Evolutionary conservation across 2,329 filamentous ascomycete genomes (phyloP).

Genomic region (Colletotrichum shisoi): DNA sequence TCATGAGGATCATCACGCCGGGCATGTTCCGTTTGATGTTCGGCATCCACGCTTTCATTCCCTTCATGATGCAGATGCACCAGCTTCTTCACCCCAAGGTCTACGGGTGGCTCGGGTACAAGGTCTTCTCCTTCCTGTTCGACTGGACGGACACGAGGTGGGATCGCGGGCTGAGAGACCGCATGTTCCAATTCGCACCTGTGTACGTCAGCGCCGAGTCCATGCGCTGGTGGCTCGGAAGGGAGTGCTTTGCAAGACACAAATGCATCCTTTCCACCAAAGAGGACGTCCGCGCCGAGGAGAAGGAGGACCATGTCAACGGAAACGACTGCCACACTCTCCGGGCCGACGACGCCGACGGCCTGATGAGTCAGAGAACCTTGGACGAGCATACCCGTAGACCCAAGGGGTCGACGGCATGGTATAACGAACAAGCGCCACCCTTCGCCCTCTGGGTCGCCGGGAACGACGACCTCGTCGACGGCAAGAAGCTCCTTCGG

Average conservation of each 20-base stretch:
- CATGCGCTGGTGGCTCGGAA: slow-evolving; percentile 95
- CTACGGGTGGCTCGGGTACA: slow-evolving; percentile 85
- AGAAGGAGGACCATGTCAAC: slow-evolving; percentile 64
- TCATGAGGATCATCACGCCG: slow-evolving; percentile 83
- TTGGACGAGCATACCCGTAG: slow-evolving; percentile 50
- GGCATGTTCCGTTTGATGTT: slow-evolving; percentile 81
- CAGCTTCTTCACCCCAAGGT: slow-evolving; percentile 67
- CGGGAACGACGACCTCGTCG: slow-evolving; percentile 83
- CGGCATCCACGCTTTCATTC: slow-evolving; percentile 92
- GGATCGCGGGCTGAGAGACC: slow-evolving; percentile 79
- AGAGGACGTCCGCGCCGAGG: slow-evolving; percentile 71
- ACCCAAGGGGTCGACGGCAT: slow-evolving; percentile 67
- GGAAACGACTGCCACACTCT: slow-evolving; percentile 41
- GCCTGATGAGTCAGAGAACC: slow-evolving; percentile 31
- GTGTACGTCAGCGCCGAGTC: slow-evolving; percentile 89
- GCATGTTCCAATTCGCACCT: slow-evolving; percentile 91
- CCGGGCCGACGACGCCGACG: slow-evolving; percentile 49
- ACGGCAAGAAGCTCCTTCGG: slow-evolving; percentile 76
- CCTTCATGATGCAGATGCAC: slow-evolving; percentile 90
- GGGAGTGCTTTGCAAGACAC: slow-evolving; percentile 79
- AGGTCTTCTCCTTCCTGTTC: slow-evolving; percentile 89
- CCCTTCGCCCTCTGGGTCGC: slow-evolving; percentile 90
- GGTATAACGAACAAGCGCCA: slow-evolving; percentile 82
- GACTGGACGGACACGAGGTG: slow-evolving; percentile 85
- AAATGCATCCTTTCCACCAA: slow-evolving; percentile 86